Evolutionary conservation across 306 rosid species (phyloP).

Genomic region (Comarum palustre): DNA sequence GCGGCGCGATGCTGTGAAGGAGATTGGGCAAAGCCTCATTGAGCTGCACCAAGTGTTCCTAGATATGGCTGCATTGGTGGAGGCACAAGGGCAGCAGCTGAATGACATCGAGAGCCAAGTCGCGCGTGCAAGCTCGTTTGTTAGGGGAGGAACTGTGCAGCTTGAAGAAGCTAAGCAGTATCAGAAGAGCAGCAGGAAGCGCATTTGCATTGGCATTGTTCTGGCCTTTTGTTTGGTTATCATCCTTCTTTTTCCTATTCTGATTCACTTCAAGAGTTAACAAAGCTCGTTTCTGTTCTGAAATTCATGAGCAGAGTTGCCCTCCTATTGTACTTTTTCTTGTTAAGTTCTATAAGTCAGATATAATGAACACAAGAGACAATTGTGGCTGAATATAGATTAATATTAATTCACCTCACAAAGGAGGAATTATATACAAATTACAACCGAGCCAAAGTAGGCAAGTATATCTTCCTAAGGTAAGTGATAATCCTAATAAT

Average conservation of each 20-base stretch:
- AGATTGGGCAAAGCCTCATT: slow-evolving; percentile 77
- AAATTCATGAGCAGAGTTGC: neutral
- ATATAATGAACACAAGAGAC: too few relatives aligned
- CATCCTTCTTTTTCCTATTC: slow-evolving; percentile 13
- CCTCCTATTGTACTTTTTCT: neutral
- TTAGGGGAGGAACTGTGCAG: slow-evolving; percentile 63
- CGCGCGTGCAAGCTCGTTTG: slow-evolving; percentile 76
- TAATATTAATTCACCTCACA: too few relatives aligned
- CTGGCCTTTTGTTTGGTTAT: slow-evolving; percentile 24
- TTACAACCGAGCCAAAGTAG: too few relatives aligned
- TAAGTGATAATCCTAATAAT: too few relatives aligned
- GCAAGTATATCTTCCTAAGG: too few relatives aligned
- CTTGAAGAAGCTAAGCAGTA: slow-evolving; percentile 60
- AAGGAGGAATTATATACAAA: too few relatives aligned
- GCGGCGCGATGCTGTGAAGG: slow-evolving; percentile 83
- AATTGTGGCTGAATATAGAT: too few relatives aligned
- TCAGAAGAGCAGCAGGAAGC: slow-evolving; percentile 57
- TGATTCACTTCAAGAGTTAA: neutral
- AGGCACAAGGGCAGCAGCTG: slow-evolving; percentile 82
- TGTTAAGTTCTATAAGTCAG: neutral
- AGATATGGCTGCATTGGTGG: slow-evolving; percentile 92
- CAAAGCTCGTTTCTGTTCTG: neutral
- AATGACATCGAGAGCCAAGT: slow-evolving; percentile 84
- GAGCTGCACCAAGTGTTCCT: slow-evolving; percentile 81
- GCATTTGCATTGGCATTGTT: slow-evolving; percentile 61